A percentile compares a stretch with the other conserved stretches of the same genome.
phyloP scores from a whole-genome alignment of 768 basidiomycete genomes.

The Paxillus involutus region DNA sequence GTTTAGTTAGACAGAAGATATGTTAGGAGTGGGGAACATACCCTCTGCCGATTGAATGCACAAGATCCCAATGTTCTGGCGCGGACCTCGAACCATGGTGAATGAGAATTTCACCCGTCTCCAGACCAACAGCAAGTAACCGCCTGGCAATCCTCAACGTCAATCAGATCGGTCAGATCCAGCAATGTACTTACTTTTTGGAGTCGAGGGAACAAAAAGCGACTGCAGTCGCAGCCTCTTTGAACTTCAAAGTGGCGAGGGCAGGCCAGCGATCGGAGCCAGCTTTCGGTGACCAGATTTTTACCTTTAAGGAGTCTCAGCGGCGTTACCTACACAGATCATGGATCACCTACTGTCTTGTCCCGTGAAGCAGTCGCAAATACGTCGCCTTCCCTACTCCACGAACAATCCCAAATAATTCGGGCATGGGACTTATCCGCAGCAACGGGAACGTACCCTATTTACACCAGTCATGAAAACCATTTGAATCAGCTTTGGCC shows the following conservation, averaged over 20 bases:
- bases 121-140: conserved; percentile 78
- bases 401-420: conserved; percentile 96
- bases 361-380: conserved; percentile 96
- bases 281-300: conserved; percentile 63
- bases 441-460: conserved; percentile 63
- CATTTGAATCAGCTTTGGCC: neutral
- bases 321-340: neutral
- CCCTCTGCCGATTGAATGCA: conserved; percentile 48
- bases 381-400: conserved; percentile 70
- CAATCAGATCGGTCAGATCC: neutral
- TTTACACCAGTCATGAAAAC: neutral
- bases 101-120: conserved; percentile 73
- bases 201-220: conserved; percentile 49
- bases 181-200: conserved; percentile 39
- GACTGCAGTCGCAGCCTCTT: conserved; percentile 83
- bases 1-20: neutral
- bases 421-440: conserved; percentile 85
- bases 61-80: conserved; percentile 46
- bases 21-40: conserved; percentile 33
- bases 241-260: conserved; percentile 61
- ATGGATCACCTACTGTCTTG: conserved; percentile 67
- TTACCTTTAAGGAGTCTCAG: conserved; percentile 53
- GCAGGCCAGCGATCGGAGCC: conserved; percentile 52
- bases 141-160: conserved; percentile 34
- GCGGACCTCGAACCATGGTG: conserved; percentile 41